A percentile compares a stretch with the other conserved stretches of the same genome.
Evolutionary conservation across 2,329 filamentous ascomycete genomes (phyloP).

Genomic region (Drechslerella stenobrocha): DNA sequence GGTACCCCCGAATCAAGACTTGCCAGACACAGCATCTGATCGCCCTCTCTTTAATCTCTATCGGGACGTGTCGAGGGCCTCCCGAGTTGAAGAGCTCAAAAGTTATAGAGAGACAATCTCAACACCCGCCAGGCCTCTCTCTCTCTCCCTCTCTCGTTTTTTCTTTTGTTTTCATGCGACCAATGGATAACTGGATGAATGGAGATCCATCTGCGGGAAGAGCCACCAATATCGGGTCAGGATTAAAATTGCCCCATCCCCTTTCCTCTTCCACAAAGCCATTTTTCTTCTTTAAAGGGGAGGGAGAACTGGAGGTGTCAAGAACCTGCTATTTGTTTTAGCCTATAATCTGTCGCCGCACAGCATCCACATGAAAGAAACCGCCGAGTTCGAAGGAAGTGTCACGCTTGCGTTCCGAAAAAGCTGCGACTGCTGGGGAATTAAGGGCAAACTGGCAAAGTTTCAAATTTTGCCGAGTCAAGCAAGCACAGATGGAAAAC

Average conservation of each 20-base stretch:
- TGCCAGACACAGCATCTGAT: constrained; percentile 32
- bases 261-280: constrained; percentile 7
- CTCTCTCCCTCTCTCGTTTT: too few relatives aligned
- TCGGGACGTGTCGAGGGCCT: constrained; percentile 16
- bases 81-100: background rate
- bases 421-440: background rate
- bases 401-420: constrained; percentile 1
- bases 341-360: background rate
- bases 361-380: background rate
- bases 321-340: constrained; percentile 2
- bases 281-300: constrained; percentile 2
- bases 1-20: constrained; percentile 32
- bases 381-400: background rate
- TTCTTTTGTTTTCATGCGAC: too few relatives aligned
- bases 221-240: constrained; percentile 26
- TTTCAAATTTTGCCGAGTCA: constrained; percentile 8
- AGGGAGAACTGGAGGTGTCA: background rate
- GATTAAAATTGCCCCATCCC: constrained; percentile 28
- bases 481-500: background rate
- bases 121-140: background rate
- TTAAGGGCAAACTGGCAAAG: constrained; percentile 9
- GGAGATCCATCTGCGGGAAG: background rate
- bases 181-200: constrained; percentile 4
- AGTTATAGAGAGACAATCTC: background rate
- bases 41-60: constrained; percentile 29